Conservation (phyloP, 2,329 filamentous ascomycete species). For the Colletotrichum truncatum region DNA sequence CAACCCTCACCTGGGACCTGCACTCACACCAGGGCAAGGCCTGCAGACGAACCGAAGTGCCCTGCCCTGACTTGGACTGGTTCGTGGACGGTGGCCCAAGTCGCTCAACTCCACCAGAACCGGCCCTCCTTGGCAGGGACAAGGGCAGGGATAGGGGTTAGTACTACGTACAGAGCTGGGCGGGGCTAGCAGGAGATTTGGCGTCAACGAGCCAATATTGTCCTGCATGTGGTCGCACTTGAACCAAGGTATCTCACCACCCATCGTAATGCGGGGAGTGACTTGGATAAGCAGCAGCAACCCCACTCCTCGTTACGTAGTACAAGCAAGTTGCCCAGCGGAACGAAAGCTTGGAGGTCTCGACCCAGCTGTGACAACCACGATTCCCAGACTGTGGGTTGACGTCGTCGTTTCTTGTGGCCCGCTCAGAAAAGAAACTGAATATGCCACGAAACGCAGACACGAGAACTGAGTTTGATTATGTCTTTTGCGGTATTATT, state of each 20-base stretch:
- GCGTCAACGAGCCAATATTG: slow-evolving; percentile 25
- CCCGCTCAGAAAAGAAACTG: background rate
- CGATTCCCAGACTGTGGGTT: background rate
- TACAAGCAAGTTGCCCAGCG: background rate
- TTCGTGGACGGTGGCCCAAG: slow-evolving; percentile 7
- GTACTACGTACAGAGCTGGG: background rate
- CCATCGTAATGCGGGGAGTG: background rate
- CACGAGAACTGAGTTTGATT: background rate
- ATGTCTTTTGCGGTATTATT: background rate
- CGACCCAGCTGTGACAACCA: slow-evolving; percentile 1
- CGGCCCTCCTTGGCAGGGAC: slow-evolving; percentile 13
- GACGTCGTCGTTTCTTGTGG: slow-evolving; percentile 3
- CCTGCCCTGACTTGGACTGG: slow-evolving; percentile 15
- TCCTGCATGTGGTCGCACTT: background rate
- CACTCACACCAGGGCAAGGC: background rate
- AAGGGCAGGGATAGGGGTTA: slow-evolving; percentile 15
- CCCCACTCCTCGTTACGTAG: no score
- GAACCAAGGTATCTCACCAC: background rate
- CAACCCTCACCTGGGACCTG: background rate
- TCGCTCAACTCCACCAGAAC: background rate
- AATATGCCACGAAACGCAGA: background rate
- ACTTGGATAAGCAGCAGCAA: no score
- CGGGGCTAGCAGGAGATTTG: slow-evolving; percentile 28
- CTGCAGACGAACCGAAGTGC: background rate
- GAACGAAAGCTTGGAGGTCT: background rate